Conservation (phyloP, 345 rosid genomes). For the Cardiospermum halicacabum region DNA sequence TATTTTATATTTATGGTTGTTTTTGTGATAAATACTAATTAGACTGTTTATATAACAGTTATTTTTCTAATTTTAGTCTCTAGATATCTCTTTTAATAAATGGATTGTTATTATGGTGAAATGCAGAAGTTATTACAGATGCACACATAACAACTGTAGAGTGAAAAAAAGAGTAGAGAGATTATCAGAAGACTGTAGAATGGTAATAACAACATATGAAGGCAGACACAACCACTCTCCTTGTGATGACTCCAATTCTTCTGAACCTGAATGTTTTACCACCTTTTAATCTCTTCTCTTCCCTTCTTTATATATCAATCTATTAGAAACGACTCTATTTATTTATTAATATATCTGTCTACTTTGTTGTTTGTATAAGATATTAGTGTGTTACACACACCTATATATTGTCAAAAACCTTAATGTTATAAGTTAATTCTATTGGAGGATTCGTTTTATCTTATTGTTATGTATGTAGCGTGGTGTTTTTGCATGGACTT, state of each 20-base stretch:
- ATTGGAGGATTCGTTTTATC: background rate
- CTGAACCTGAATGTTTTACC: slow-evolving; percentile 67
- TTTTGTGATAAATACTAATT: too few species aligned
- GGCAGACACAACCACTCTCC: slow-evolving; percentile 96
- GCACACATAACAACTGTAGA: slow-evolving; percentile 79
- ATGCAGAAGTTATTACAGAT: slow-evolving; percentile 82
- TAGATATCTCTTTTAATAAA: background rate
- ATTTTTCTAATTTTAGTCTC: background rate
- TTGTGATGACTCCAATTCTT: slow-evolving; percentile 73
- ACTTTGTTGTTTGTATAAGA: background rate
- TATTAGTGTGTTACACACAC: background rate
- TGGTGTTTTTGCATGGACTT: too few species aligned
- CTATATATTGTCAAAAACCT: background rate
- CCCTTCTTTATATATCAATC: too few species aligned
- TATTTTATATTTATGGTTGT: too few species aligned
- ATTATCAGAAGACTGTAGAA: slow-evolving; percentile 87
- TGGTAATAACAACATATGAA: slow-evolving; percentile 98
- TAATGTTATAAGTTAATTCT: background rate
- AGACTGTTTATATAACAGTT: too few species aligned
- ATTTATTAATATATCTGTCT: too few species aligned
- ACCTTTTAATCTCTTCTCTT: slow-evolving; percentile 63
- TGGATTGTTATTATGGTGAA: background rate
- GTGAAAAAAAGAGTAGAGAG: slow-evolving; percentile 98
- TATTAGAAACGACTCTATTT: too few species aligned
- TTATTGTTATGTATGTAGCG: too few species aligned